Base-by-base conservation (phyloP, 2,329 filamentous ascomycete genomes). In the Penicillium capsulatum region DNA sequence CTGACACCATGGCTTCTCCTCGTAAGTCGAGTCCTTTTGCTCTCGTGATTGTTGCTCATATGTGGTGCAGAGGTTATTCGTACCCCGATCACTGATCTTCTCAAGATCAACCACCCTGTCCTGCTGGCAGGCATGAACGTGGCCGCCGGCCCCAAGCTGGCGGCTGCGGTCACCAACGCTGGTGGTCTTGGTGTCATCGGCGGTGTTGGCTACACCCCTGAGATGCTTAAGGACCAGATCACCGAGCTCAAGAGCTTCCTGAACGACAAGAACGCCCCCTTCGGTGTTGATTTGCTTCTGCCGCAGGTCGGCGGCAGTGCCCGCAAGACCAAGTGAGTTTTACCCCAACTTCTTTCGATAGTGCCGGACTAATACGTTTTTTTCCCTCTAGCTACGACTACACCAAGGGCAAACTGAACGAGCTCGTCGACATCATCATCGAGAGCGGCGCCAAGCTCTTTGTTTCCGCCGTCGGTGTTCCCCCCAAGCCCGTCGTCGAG, bases 81-180 rank as follows among this genome's bases (percentile, higher is more conserved):
- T 62, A 98, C 92, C 38, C 82, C 86, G 54, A 76, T 90, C 60
- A 98, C 92, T 57, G 91, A 97, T 79, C 85, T 97, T 51, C 85
- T 98, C 72, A 86, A 88, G 76, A 97, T 98, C 79, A 87, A 94
- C 68, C 92, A 98, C 72, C 92, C 92, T 43, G 76, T 98, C 64
- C 75, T 98, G 61, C 83, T 98, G 48, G 92, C 92, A 57, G 92
- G 92, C 67, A 98, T 98, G 92, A 97, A 98, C 77, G 92, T 97
- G 50, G 92, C 92, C 41, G 92, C 92, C 44, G 92, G 92, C 35
- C 92, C 92, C 40, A 94, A 89, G 77, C 83, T 98, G 61, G 92
- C 92, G 37, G 92, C 92, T 22, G 92, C 92, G 29, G 92, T 98
- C 57, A 94, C 91, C 55, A 96, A 98, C 69, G 92, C 92, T 36